Base-by-base conservation (phyloP, 306 rosid genomes). In the Arachis hypogaea region DNA sequence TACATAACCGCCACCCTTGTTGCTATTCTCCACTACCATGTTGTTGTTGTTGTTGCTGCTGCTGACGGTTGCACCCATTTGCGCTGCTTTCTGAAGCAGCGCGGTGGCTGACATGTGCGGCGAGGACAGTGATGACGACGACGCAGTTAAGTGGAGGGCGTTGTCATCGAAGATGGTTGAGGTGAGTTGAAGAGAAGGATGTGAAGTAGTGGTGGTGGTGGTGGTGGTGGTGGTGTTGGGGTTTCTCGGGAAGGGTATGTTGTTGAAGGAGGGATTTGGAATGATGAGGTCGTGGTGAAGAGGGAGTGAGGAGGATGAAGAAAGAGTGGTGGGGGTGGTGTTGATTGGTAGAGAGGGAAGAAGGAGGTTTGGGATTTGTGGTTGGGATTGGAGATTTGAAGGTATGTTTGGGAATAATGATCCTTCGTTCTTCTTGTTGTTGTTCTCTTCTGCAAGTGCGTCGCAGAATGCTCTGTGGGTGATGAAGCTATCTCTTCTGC, bases 401-500 rank as follows among this genome's bases (percentile, higher is more conserved):
- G 71, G 73, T 47, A 78, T 69, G 66, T 72, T 80, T 69, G 86
- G 10, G n/a, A 80, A 46, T 49, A 80, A 46, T 49, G 68, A 54
- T 30, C 66, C 81, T 82, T 68, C 87, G 42, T 58, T 77, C 62
- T 56, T 56, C 84, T 56, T 56, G 86, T 85, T 87, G 89, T 82
- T 83, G 82, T 79, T 89, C 75, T 93, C 96, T 72, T 88, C 93
- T 9, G 96, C 73, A 43, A 90, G 82, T 66, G 97, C 96, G 61
- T 90, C 98, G 11, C 98, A 93, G 69, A 90, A 93, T 4, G 97
- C 98, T 89, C 97, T 86, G 69, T 93, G 98, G 4, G 98, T 90
- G n/a, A 90, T 90, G 76, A 90, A 90, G 63, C 98, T 90, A 29
- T 93, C 97, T 82, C 98, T 86, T 77, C 98, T 93, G 93, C 81